phyloP scores from a whole-genome alignment of 1,284 basidiomycete species.

The Phylloporus sp. region DNA sequence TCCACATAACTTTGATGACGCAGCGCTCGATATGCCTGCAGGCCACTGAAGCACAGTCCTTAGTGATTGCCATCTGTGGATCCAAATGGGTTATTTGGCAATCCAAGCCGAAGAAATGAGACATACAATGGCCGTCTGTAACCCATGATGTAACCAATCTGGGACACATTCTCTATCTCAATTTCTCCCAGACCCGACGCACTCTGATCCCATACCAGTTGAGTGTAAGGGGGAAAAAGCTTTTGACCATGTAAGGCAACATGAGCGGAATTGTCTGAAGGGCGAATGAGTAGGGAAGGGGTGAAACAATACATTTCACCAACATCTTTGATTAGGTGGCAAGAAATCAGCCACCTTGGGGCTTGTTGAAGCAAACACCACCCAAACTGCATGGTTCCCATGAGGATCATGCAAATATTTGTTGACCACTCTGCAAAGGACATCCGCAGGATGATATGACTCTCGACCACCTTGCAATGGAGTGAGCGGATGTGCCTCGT shows the following conservation, averaged over 20 bases:
- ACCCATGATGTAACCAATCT: neutral
- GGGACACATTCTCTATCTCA: neutral
- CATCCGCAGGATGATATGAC: neutral
- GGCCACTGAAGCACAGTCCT: neutral
- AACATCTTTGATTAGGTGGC: slow-evolving; percentile 7
- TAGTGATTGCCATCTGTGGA: slow-evolving; percentile 4
- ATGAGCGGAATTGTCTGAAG: neutral
- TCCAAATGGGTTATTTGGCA: too few relatives aligned
- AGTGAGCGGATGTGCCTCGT: slow-evolving; percentile 11
- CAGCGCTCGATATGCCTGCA: neutral
- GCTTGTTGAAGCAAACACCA: slow-evolving; percentile 19
- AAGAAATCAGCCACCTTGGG: slow-evolving; percentile 15
- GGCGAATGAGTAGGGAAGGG: neutral
- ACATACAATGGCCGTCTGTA: neutral
- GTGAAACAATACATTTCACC: neutral
- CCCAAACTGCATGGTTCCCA: slow-evolving; percentile 10
- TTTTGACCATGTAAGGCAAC: neutral
- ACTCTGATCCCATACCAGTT: slow-evolving; percentile 14
- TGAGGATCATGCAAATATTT: too few relatives aligned
- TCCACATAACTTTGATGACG: slow-evolving; percentile 1
- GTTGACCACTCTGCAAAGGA: neutral
- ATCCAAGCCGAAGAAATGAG: neutral
- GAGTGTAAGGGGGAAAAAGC: slow-evolving; percentile 15
- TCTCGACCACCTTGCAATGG: neutral
- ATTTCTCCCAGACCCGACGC: neutral